Evolutionary conservation across 2,329 filamentous ascomycete species (phyloP), one percentile per base, ranked within the genome.

Genomic region (Hypoxylon sp.): DNA sequence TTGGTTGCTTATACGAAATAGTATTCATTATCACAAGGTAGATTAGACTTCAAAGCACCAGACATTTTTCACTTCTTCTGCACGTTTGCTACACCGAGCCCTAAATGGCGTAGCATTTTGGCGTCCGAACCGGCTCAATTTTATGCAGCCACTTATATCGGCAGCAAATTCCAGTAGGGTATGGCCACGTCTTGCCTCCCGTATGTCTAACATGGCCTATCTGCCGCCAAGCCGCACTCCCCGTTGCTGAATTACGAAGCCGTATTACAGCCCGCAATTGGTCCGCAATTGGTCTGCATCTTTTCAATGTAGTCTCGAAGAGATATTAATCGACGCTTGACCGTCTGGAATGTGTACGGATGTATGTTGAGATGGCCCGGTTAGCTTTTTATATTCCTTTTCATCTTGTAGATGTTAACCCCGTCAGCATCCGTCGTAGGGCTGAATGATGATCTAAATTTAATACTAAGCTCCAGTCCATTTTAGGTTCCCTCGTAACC

Each of bases 371-470:
- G 6, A 8, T 31, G 17, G 46, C 8, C 13, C 4, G 19, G 17
- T 39, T 14, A 8, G 8, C n/a, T 37, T 55, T 60, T n/a, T 51
- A 59, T 47, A 61, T 47, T 31, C 51, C 24, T 33, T 44, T 33
- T 44, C 17, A 10, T 17, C 31, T 29, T 50, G 2, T 31, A 31
- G 29, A 6, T 58, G 17, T 33, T 50, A 50, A 39, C 55, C 19
- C 31, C 39, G n/a, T 22, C 19, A 39, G 42, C 33, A 26, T 39
- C 19, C 11, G n/a, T 50, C 47, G 19, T 70, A 70, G 68, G 68
- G 68, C 68, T 70, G 68, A 70, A 65, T 35, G 19, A 31, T 44
- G 65, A 65, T 68, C 58, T 68, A 68, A 68, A 68, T 70, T 63
- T 68, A 68, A 63, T 65, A 65, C 57, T 39, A 24, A 55, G 24